Base-by-base conservation (phyloP, 345 rosid genomes). In the Eucalyptus pauciflora region DNA sequence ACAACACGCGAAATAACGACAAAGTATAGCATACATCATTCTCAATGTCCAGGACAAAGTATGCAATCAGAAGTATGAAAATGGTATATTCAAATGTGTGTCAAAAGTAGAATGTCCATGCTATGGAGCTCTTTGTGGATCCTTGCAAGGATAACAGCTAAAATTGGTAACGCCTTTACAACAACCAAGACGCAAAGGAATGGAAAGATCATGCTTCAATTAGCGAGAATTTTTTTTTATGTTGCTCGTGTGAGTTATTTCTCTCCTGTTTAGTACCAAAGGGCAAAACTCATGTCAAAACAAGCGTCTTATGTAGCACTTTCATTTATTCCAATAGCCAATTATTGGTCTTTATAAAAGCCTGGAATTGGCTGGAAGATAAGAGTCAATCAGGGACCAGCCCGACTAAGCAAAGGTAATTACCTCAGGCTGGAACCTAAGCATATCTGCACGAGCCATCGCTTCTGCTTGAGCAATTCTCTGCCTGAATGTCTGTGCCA, bases 401-500 rank as follows among this genome's bases (percentile, higher is more conserved):
- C 5, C 54, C 5, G 16, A 51, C 41, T 15, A 46, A 76, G 48
- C 85, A 41, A 41, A 76, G 67, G 79, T 8, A 58, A 43, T 51
- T 94, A 97, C 99, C 98, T 98, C 98, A 20, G 99, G 99, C 93
- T 98, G 98, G 95, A 96, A 97, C 86, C 99, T 95, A 85, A 98
- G 97, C 97, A 97, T 98, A 93, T 97, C 99, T 14, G 99, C 99
- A 62, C 97, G 98, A 86, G 99, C 99, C 99, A 98, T 98, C 7
- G 99, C 98, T 96, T 98, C 99, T 52, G 99, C 99, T 93, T 96
- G 98, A 24, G 99, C 99, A 31, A 98, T 98, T 93, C 99, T 95
- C 93, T 97, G 99, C 92, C 98, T 94, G 95, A 98, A 98, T 85
- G 97, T 95, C 93, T 94, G 98, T 80, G 99, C 99, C 99, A 98